phyloP scores from a whole-genome alignment of 176 grass and related monocot species.

The Carex pumila region DNA sequence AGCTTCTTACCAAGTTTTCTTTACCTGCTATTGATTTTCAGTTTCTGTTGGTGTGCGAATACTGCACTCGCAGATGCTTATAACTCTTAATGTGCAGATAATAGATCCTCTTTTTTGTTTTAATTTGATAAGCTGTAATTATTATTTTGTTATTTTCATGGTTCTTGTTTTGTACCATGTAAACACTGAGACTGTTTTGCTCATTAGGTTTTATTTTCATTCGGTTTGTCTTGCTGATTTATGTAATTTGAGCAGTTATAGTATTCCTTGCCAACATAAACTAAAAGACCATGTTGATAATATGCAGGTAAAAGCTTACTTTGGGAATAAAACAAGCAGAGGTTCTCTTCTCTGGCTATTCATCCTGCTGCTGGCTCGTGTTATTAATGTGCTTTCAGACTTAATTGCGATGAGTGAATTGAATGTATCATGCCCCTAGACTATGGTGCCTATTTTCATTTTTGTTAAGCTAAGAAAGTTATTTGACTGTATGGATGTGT shows the following conservation, averaged over 20 bases:
- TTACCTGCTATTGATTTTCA: background rate
- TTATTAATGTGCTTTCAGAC: constrained; percentile 16
- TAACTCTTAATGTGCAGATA: background rate
- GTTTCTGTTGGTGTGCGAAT: background rate
- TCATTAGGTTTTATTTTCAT: background rate
- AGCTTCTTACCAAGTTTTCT: background rate
- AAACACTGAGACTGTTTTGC: background rate
- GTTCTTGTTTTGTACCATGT: background rate
- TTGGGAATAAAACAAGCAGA: constrained; percentile 1
- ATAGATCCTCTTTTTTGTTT: background rate
- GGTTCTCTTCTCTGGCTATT: background rate
- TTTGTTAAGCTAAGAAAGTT: background rate
- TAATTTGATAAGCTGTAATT: background rate
- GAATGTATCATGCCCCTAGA: constrained; percentile 23
- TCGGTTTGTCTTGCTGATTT: background rate
- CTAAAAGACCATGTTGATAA: background rate
- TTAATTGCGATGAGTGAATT: constrained; percentile 3
- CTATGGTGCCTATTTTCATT: constrained; percentile 17
- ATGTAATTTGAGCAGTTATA: background rate
- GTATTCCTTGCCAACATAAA: background rate
- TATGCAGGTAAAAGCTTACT: constrained; percentile 4
- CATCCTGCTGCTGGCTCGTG: background rate
- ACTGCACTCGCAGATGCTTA: background rate
- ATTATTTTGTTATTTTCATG: background rate
- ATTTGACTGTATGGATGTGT: constrained; percentile 14